Conservation (phyloP, 2,329 filamentous ascomycete genomes). For the Epichloe gansuensis region DNA sequence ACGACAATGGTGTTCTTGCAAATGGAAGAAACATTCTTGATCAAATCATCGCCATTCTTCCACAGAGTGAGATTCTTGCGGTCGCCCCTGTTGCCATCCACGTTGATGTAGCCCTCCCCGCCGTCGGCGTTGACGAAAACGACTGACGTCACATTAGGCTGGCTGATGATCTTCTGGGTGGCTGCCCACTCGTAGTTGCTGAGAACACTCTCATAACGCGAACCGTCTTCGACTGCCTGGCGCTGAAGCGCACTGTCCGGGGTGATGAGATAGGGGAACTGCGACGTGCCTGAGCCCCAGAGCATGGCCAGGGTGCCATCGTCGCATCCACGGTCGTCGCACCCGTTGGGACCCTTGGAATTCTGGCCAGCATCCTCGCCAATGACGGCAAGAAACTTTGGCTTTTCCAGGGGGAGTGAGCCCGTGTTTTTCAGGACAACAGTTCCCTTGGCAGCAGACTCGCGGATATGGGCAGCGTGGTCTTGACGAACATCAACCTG, state of each 20-base stretch:
- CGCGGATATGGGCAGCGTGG: slow-evolving; percentile 60
- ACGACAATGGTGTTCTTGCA: slow-evolving; percentile 88
- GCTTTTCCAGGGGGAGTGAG: slow-evolving; percentile 63
- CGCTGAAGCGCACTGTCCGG: slow-evolving; percentile 57
- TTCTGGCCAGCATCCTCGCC: slow-evolving; percentile 75
- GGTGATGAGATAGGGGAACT: slow-evolving; percentile 64
- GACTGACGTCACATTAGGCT: slow-evolving; percentile 56
- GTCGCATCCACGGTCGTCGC: slow-evolving; percentile 51
- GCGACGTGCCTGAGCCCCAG: slow-evolving; percentile 65
- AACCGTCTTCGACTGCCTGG: slow-evolving; percentile 46
- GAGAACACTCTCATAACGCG: slow-evolving; percentile 52
- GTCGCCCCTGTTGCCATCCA: slow-evolving; percentile 77
- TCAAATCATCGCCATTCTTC: slow-evolving; percentile 66
- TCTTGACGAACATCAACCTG: slow-evolving; percentile 73
- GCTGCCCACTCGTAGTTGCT: slow-evolving; percentile 50
- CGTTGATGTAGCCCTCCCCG: slow-evolving; percentile 74
- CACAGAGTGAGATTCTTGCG: slow-evolving; percentile 88
- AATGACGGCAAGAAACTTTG: slow-evolving; percentile 63
- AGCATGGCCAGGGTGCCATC: slow-evolving; percentile 56
- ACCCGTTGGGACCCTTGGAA: slow-evolving; percentile 65
- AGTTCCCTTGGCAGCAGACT: slow-evolving; percentile 65
- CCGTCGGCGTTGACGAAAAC: slow-evolving; percentile 84
- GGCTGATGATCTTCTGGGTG: slow-evolving; percentile 45
- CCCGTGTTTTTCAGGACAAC: slow-evolving; percentile 82
- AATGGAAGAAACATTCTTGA: slow-evolving; percentile 63